Base-by-base conservation (phyloP, 805 yeast species). In the Lachancea nothofagi region DNA sequence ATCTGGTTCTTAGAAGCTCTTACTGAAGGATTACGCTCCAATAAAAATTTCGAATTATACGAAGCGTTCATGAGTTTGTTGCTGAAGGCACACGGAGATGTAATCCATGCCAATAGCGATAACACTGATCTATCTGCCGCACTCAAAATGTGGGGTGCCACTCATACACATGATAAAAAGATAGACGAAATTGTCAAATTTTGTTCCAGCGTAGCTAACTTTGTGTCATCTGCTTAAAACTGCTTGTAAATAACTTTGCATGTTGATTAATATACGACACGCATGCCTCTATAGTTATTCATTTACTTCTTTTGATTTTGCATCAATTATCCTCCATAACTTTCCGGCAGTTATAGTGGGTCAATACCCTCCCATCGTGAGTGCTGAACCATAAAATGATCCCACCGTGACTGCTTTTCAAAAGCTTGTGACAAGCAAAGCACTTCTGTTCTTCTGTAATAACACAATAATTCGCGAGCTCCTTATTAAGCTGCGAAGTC, bases 31-130 rank as follows among this genome's bases (percentile, higher is more conserved):
- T 57, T 84, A 33, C 49, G 56, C 5, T 45, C 67, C 5, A 83
- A 83, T 42, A 58, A 48, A 12, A 77, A 88, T 61, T 78, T 74
- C 57, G 99, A 93, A 50, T 64, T 90, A 13, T 73, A 80, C 38
- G 88, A 87, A 57, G 95, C 95, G 1, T 75, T 87, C 61, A 77
- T 85, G 71, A 69, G 78, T 14, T 70, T 87, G 69, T 70, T 89
- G 39, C 69, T 87, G 45, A 78, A 76, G 54, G 74, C 74, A 35
- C 98, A 93, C 61, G 89, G 90, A 19, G 97, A 90, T 59, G 78
- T 85, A 5, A 65, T 93, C 23, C 65, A 58, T 55, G 65, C 57
- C 40, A 62, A 56, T 46, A 59, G 54, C 43, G 54, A 37, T 2
- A 71, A 67, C 30, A 65, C 59, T 2, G 54, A 57, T n/a, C 59